A percentile compares a stretch with the other conserved stretches of the same genome.
Conservation (phyloP, 257 asterid species). For the Scutellaria minor region DNA sequence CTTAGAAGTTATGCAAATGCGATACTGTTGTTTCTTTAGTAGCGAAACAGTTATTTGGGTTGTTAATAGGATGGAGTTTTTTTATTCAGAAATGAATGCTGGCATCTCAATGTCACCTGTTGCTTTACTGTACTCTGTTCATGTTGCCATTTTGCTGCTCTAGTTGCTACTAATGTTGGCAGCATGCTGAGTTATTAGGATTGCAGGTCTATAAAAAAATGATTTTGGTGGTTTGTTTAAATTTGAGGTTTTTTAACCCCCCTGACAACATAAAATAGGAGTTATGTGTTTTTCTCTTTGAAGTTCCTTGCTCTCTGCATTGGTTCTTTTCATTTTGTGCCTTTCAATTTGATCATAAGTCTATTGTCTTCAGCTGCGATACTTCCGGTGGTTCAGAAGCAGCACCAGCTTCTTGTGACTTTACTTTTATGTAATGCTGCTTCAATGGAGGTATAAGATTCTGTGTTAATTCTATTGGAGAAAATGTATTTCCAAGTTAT, state of each 20-base stretch:
- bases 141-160: background rate
- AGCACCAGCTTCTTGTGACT: conserved; percentile 98
- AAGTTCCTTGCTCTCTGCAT: conserved; percentile 4
- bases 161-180: conserved; percentile 8
- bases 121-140: background rate
- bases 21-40: background rate
- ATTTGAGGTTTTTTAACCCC: background rate
- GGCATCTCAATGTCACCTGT: conserved; percentile 2
- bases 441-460: conserved; percentile 81
- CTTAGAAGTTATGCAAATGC: background rate
- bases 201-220: background rate
- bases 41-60: background rate
- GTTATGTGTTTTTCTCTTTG: background rate
- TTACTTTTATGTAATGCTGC: conserved; percentile 91
- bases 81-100: background rate
- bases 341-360: conserved; percentile 28
- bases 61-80: conserved; percentile 1
- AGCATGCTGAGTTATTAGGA: background rate
- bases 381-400: conserved; percentile 95
- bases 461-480: background rate
- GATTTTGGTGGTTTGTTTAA: conserved; percentile 13
- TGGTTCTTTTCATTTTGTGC: background rate
- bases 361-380: conserved; percentile 66
- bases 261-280: conserved; percentile 8
- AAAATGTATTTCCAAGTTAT: conserved; percentile 7